Percentiles rank a stretch among this genome's conserved stretches.
Conservation (phyloP, 208 protist species). For the Crithidia mellificae region DNA sequence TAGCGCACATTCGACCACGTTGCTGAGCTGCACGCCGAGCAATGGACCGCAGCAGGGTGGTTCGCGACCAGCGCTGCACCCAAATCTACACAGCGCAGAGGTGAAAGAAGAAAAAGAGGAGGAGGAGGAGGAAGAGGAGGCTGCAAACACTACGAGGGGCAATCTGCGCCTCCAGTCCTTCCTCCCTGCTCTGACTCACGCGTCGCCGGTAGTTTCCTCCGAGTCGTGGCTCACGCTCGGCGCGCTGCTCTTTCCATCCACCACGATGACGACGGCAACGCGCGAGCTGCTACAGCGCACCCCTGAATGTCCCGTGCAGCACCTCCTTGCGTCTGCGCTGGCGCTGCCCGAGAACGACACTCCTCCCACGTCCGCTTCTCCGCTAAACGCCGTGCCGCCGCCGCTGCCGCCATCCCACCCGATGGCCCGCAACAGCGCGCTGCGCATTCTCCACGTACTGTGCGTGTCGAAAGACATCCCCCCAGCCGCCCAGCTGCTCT, state of each 20-base stretch:
- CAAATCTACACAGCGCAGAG: background rate
- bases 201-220: constrained; percentile 41
- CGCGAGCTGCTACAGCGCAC: constrained; percentile 8
- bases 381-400: background rate
- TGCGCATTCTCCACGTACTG: constrained; percentile 30
- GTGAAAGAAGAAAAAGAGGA: too few species aligned
- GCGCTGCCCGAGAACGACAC: constrained; percentile 13
- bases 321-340: constrained; percentile 23
- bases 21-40: constrained; percentile 7
- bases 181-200: constrained; percentile 29
- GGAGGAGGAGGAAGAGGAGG: too few species aligned
- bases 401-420: constrained; percentile 12
- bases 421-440: constrained; percentile 25
- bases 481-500: constrained; percentile 32
- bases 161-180: constrained; percentile 15
- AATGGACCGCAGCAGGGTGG: background rate
- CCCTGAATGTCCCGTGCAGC: constrained; percentile 26
- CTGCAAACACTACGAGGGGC: background rate
- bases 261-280: background rate
- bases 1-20: constrained; percentile 1
- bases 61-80: background rate
- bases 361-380: background rate
- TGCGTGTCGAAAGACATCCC: constrained; percentile 25
- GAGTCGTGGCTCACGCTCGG: constrained; percentile 53
- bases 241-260: constrained; percentile 29